Conservation (phyloP, 169 alveolate species). For the Perkinsus marinus region DNA sequence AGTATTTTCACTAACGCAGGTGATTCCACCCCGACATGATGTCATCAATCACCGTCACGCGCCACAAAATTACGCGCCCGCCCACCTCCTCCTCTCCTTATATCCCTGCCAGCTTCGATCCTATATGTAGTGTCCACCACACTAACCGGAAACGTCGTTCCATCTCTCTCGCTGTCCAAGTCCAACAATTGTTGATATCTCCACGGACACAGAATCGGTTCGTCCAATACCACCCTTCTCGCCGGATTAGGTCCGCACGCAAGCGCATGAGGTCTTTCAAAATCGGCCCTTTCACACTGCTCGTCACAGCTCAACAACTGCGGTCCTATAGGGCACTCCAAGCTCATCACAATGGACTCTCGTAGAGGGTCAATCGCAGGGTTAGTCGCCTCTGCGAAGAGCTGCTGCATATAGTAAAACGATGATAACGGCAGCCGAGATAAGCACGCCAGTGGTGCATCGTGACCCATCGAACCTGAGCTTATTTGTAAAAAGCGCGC, state of each 20-base stretch:
- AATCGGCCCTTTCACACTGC: background rate
- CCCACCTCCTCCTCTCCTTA: background rate
- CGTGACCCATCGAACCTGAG: conserved; percentile 25
- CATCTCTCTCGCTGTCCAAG: background rate
- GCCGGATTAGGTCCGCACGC: background rate
- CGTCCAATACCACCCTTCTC: background rate
- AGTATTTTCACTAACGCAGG: too few relatives aligned
- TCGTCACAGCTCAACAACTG: conserved; percentile 2
- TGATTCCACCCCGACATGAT: too few relatives aligned
- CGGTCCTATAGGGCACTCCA: conserved; percentile 46
- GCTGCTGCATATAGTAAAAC: background rate
- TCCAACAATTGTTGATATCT: background rate
- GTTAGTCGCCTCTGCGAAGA: conserved; percentile 35
- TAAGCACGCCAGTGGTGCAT: conserved; percentile 27
- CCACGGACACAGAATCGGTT: background rate
- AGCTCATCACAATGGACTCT: conserved; percentile 44
- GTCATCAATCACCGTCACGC: too few relatives aligned
- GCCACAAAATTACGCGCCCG: too few relatives aligned
- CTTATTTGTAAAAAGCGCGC: too few relatives aligned
- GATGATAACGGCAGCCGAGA: background rate
- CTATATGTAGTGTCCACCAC: background rate
- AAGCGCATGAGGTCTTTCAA: background rate
- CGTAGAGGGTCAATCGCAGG: conserved; percentile 56
- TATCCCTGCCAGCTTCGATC: background rate
- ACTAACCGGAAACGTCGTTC: background rate